Conservation (phyloP, 2,329 filamentous ascomycete genomes). For the Botrytis fragariae region DNA sequence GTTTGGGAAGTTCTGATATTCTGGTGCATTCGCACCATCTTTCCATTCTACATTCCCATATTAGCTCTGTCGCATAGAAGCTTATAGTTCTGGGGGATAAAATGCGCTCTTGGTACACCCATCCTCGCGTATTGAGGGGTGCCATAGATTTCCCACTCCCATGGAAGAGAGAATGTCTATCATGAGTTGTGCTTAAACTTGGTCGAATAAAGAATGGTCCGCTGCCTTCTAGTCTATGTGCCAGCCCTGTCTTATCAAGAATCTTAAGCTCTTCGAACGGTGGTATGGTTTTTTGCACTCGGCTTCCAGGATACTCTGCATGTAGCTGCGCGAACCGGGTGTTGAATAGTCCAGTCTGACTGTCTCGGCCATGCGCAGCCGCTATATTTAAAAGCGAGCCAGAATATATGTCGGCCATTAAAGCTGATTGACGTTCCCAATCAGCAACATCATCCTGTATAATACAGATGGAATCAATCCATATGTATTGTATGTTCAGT, state of each 20-base stretch:
- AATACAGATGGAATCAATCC: conserved; percentile 14
- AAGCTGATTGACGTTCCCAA: not conserved
- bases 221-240: not conserved
- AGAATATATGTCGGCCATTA: not conserved
- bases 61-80: not conserved
- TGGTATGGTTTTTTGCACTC: not conserved
- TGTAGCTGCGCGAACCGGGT: not conserved
- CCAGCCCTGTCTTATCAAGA: not conserved
- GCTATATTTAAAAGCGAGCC: not conserved
- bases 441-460: conserved; percentile 2
- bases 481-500: conserved; percentile 7
- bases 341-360: not conserved
- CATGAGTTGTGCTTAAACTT: not conserved
- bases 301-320: not conserved
- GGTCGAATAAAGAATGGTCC: not conserved
- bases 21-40: not conserved
- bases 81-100: not conserved
- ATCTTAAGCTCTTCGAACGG: not conserved
- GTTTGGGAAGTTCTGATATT: not conserved
- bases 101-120: not conserved
- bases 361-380: not conserved
- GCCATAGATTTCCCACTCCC: not conserved
- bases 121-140: not conserved
- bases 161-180: not conserved
- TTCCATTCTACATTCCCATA: not conserved